Base-by-base conservation (phyloP, 1,284 basidiomycete species). In the Ustilago trichophora region DNA sequence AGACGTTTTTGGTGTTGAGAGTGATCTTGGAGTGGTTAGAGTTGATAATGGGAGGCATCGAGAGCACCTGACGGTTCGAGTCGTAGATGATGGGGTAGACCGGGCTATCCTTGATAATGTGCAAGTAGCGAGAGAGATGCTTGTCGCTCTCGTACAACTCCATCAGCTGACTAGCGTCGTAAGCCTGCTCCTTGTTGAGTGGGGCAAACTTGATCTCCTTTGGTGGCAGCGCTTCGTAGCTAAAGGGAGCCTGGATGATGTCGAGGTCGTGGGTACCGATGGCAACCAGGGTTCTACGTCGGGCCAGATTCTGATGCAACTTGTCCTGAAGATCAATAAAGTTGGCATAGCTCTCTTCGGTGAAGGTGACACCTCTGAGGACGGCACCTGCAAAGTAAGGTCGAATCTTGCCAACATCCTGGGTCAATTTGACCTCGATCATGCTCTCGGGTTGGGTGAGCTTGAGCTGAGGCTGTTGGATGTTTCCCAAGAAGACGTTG, bases 31-130 rank as follows among this genome's bases (percentile, higher is more conserved):
- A 96, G 83, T 93, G 72, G 22, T 76, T 66, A 29, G 76, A 77
- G 71, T 82, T 82, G 72, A 82, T 82, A 82, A 99, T 97, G 3
- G 96, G 96, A 24, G 96, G 96, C 90, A 98, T 93, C 11, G 93
- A 96, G 16, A 96, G 86, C 2, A 98, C 95, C 27, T 85, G 87
- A 79, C 92, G 89, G 55, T 90, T 85, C 16, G 87, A 85, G 82
- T 98, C 95, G 83, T 98, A 98, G 81, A 98, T 96, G 83, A 98
- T 91, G 19, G 96, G 96, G 83, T 97, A 98, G 36, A 95, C 92
- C 7, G 95, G 92, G 10, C 91, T 92, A 80, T 97, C 92, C 22
- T 89, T 88, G 80, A 98, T 94, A 82, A 99, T 96, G 72, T 86
- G 91, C 34, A 99, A 87, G 83, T 92, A 98, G 81, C 87, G 88